Evolutionary conservation across 345 rosid species (phyloP), one percentile per base, ranked within the genome.

Genomic region (Acer saccharum): DNA sequence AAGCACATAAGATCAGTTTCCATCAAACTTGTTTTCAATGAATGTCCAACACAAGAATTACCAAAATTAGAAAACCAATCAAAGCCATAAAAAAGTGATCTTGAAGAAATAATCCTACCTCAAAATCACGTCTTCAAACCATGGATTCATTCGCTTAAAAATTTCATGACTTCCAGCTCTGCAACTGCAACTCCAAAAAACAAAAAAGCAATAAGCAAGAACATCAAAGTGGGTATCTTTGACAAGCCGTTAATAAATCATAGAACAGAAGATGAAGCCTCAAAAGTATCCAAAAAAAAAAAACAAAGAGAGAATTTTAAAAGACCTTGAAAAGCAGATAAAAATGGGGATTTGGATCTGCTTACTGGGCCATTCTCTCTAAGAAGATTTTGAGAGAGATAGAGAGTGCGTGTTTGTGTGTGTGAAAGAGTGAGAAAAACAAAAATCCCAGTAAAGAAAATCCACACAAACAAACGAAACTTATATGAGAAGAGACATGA

Each of bases 261-360:
- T 20, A 83, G 9, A 32, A 69, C 25, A 65, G 25, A 76, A 27
- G 52, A 63, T 23, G 66, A 69, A 72, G 69, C 66, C 66, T 65
- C 69, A 81, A 69, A 83, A 46, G 25, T 25, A 76, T 57, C 46
- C 39, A 4, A 35, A 35, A 35, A 35, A 2, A 41, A 25, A 43
- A 78, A 29, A n/a, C n/a, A n/a, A n/a, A n/a, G n/a, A n/a, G 84
- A 72, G 74, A 25, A 58, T 75, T 73, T 52, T 66, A 78, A 81
- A 74, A 71, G 50, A 55, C 52, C 80, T 79, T 61, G 80, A 78
- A 83, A 84, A 62, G 74, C n/a, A 71, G 32, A 80, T 25, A 52
- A 68, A 75, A 82, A 75, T 72, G 60, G 84, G 81, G 71, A 78
- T 80, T 81, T 83, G 88, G 90, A 90, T 90, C 91, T 87, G 78